phyloP scores from a whole-genome alignment of 2,329 filamentous ascomycete genomes.

The Xylariomycetidae sp. region DNA sequence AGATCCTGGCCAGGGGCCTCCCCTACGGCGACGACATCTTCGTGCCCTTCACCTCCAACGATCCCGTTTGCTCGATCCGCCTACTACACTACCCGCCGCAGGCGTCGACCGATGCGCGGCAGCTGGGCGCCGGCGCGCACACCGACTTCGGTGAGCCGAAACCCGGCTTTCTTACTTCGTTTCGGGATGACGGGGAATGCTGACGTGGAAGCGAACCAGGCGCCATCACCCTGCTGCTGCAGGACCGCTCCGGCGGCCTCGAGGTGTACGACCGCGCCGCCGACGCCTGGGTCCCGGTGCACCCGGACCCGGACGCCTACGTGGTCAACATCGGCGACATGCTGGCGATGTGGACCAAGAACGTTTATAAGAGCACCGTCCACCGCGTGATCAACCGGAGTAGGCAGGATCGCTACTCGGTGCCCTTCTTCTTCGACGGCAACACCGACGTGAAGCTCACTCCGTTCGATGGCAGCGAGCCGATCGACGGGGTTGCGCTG shows the following conservation, averaged over 20 bases:
- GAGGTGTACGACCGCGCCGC: slow-evolving; percentile 13
- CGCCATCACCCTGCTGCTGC: slow-evolving; percentile 20
- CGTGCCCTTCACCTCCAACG: slow-evolving; percentile 15
- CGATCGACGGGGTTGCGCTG: slow-evolving; percentile 14
- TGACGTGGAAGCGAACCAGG: slow-evolving; percentile 7
- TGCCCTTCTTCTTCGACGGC: slow-evolving; percentile 19
- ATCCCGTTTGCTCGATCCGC: slow-evolving; percentile 16
- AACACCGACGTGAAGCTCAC: slow-evolving; percentile 21
- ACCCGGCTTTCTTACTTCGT: too few species aligned
- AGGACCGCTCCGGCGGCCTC: slow-evolving; percentile 15
- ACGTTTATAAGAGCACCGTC: slow-evolving; percentile 14
- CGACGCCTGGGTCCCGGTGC: slow-evolving; percentile 10
- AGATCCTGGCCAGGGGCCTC: slow-evolving; percentile 17
- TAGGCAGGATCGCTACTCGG: slow-evolving; percentile 13
- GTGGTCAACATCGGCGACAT: slow-evolving; percentile 22
- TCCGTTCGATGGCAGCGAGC: slow-evolving; percentile 26
- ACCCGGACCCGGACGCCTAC: slow-evolving; percentile 14
- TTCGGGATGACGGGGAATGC: not conserved
- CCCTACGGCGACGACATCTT: slow-evolving; percentile 16
- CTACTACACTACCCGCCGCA: slow-evolving; percentile 18
- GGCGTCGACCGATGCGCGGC: slow-evolving; percentile 10
- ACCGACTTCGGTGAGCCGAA: slow-evolving; percentile 17
- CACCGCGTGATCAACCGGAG: slow-evolving; percentile 20
- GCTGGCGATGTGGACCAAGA: slow-evolving; percentile 16
- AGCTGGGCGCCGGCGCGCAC: slow-evolving; percentile 19